Evolutionary conservation across 2,329 filamentous ascomycete species (phyloP).

Genomic region (Sporothrix dimorphospora): DNA sequence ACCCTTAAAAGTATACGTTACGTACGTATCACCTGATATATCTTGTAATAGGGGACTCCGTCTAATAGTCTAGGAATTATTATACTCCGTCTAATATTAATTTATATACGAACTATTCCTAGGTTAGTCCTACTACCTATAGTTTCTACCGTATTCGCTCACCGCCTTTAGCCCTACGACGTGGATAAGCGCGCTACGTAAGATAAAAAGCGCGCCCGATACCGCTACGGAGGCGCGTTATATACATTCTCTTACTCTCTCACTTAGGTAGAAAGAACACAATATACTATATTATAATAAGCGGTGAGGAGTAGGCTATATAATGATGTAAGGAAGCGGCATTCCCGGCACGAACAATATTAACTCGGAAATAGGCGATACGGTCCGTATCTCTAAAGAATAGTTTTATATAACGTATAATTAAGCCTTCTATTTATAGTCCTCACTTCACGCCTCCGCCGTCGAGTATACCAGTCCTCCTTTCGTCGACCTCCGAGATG

Average conservation of each 20-base stretch:
- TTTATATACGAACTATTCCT: too few relatives aligned
- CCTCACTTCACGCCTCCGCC: constrained; percentile 17
- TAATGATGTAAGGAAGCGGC: not conserved
- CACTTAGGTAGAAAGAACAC: not conserved
- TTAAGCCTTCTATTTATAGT: constrained; percentile 18
- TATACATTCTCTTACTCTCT: too few relatives aligned
- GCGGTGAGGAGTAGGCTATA: constrained; percentile 2
- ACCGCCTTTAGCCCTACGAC: not conserved
- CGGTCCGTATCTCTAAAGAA: constrained; percentile 19
- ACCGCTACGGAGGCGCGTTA: not conserved
- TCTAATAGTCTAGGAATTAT: too few relatives aligned
- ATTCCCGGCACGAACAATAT: not conserved
- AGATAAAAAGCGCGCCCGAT: not conserved
- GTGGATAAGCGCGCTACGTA: not conserved
- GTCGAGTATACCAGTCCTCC: constrained; percentile 26
- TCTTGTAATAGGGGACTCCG: too few relatives aligned
- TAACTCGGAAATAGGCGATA: constrained; percentile 17
- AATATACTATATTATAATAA: constrained; percentile 9
- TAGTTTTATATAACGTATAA: constrained; percentile 17
- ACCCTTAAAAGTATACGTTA: too few relatives aligned
- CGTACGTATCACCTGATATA: too few relatives aligned
- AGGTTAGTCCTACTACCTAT: not conserved
- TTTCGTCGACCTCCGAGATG: constrained; percentile 31
- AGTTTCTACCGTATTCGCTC: constrained; percentile 8
- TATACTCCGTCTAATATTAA: too few relatives aligned